Evolutionary conservation across 2,329 filamentous ascomycete genomes (phyloP), one percentile per base, ranked within the genome.

Genomic region (Fusarium illudens): DNA sequence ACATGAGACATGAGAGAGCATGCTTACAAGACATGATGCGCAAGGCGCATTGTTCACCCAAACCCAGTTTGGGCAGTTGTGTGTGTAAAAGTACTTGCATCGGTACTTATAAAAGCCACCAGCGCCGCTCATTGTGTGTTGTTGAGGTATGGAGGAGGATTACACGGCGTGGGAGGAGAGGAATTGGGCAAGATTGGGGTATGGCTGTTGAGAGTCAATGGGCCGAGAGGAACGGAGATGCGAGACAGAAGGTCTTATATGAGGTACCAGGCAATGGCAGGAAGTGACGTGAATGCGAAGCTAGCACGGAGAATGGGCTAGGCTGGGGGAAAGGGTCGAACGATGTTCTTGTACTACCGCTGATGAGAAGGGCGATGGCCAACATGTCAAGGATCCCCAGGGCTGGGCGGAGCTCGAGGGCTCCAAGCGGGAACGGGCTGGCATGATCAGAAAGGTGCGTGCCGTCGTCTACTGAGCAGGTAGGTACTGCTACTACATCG

Each of bases 51-150:
- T 81, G 56, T 85, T 83, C 17, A 86, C 80, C 76, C 83, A 86
- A 11, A 86, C 84, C 84, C 84, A 87, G 67, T 86, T 83, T 6
- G 77, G 79, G 67, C 84, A 86, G 65, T 85, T 82, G 71, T 84
- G 79, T 29, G 82, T 80, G 60, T 81, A 81, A 68, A 84, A 86
- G 78, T 86, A 84, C 75, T 85, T 86, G 81, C 84, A 87, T 39
- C 82, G 80, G 74, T 84, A 86, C 77, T 83, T 85, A 73, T 85
- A 86, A 64, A 81, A 84, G 34, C 81, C 81, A 44, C 82, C 81
- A 66, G 78, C 72, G 58, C 75, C 73, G 48, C 75, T 76, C 75
- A 77, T 77, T 68, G 59, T 67, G 66, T 57, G 66, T 55, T 49
- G 53, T 50, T 56, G 57, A 59, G 50, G 36, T 39, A 49, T 19